Evolutionary conservation across 768 basidiomycete species (phyloP).

Genomic region (Bullera alba): DNA sequence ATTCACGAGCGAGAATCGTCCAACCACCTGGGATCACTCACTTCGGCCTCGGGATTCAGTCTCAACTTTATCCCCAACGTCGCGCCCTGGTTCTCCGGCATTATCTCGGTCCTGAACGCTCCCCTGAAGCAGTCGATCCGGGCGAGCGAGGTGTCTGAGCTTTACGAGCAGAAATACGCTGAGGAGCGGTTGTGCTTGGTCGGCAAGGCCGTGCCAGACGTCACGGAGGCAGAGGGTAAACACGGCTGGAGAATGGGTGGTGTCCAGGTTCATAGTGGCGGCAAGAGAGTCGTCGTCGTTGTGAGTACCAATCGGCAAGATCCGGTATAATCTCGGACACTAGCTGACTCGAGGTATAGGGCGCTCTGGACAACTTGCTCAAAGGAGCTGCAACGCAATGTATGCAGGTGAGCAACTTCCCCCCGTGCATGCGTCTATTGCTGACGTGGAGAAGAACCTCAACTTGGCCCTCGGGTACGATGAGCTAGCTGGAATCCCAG

Average conservation of each 20-base stretch:
- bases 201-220: constrained; percentile 62
- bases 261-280: constrained; percentile 81
- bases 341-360: constrained; percentile 50
- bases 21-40: constrained; percentile 63
- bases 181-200: constrained; percentile 67
- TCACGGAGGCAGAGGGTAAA: constrained; percentile 67
- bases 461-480: constrained; percentile 84
- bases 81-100: constrained; percentile 93
- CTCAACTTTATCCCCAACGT: constrained; percentile 83
- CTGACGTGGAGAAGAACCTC: constrained; percentile 57
- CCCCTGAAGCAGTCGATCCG: constrained; percentile 63
- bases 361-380: constrained; percentile 88
- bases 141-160: constrained; percentile 62
- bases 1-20: constrained; percentile 97
- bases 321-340: not conserved
- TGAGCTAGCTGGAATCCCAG: constrained; percentile 71
- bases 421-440: not conserved
- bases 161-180: constrained; percentile 72
- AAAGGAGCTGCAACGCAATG: constrained; percentile 99
- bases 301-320: constrained; percentile 50
- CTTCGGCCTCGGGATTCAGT: constrained; percentile 47
- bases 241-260: constrained; percentile 91
- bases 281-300: constrained; percentile 88
- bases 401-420: constrained; percentile 62
- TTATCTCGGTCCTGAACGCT: constrained; percentile 76